A percentile compares a stretch with the other conserved stretches of the same genome.
Evolutionary conservation across 2,329 filamentous ascomycete genomes (phyloP).

Genomic region (Colletotrichum shisoi): DNA sequence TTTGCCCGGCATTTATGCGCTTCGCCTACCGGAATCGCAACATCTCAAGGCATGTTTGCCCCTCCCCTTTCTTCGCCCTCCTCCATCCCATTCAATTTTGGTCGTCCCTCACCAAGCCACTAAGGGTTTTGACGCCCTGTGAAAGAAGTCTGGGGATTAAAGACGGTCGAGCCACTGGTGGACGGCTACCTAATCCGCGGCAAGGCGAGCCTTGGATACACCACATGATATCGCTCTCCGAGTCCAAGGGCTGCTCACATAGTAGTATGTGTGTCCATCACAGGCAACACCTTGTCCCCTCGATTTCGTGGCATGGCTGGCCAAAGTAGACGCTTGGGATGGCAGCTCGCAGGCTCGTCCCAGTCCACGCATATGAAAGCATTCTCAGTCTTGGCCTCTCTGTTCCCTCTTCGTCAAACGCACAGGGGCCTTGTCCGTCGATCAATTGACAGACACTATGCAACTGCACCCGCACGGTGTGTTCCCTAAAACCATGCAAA

Average conservation of each 20-base stretch:
- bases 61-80: not conserved
- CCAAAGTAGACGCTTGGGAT: constrained; percentile 22
- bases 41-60: no score
- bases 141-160: constrained; percentile 2
- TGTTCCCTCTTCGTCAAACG: constrained; percentile 25
- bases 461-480: constrained; percentile 11
- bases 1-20: constrained; percentile 12
- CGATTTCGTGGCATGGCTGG: constrained; percentile 24
- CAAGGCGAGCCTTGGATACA: constrained; percentile 7
- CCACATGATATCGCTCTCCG: constrained; percentile 1
- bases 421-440: constrained; percentile 25
- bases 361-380: constrained; percentile 14
- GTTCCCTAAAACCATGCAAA: constrained; percentile 10
- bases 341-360: constrained; percentile 28
- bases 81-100: not conserved
- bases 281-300: constrained; percentile 16
- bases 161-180: constrained; percentile 13
- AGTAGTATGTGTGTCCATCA: not conserved
- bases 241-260: not conserved
- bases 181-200: not conserved
- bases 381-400: not conserved
- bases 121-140: not conserved
- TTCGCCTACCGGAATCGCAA: not conserved
- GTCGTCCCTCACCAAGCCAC: not conserved
- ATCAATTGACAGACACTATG: constrained; percentile 24